Base-by-base conservation (phyloP, 2,329 filamentous ascomycete genomes). In the Hypoxylon sp. region DNA sequence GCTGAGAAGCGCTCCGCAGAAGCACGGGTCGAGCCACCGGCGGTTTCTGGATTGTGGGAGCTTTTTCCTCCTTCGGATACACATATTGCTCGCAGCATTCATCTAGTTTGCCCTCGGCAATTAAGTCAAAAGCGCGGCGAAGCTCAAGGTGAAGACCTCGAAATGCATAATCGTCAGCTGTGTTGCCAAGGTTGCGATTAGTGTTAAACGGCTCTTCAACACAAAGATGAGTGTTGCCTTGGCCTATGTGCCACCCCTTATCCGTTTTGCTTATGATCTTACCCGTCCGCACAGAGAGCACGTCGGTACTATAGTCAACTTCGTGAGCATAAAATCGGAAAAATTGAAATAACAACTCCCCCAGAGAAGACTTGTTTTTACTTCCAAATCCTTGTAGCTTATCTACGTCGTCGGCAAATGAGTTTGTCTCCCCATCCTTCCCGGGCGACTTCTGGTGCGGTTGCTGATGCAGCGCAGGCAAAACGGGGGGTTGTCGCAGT, bases 131-230 rank as follows among this genome's bases (percentile, higher is more conserved):
- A 0, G 96, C 96, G 72, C 94, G 88, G 68, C 96, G 89, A 54
- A 99, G 84, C 80, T 99, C 96, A 72, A 93, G 80, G 78, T 99
- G 96, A 31, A 99, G 87, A 1, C 96, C 96, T 55, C 92, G 89
- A 81, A 97, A 98, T 0, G 96, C 95, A 47, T 93, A 97, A 78
- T 97, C 94, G 77, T 99, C 96, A 7, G 94, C 96, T 1, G 96
- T 98, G 75, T 99, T 99, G 46, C 94, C 96, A 50, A 99, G 85
- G 78, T 99, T 99, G 46, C 96, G 89, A 37, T 87, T 86, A 3
- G 87, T 91, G 75, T 97, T 99, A 84, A 99, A 99, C 0, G 96
- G 96, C 79, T 99, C 96, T 78, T 99, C 96, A 10, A 99, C 93
- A 78, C 95, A 98, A 32, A 99, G 86, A 69, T 92, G 89, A 75